phyloP scores from a whole-genome alignment of 2,329 filamentous ascomycete genomes.

The Calycina marina region DNA sequence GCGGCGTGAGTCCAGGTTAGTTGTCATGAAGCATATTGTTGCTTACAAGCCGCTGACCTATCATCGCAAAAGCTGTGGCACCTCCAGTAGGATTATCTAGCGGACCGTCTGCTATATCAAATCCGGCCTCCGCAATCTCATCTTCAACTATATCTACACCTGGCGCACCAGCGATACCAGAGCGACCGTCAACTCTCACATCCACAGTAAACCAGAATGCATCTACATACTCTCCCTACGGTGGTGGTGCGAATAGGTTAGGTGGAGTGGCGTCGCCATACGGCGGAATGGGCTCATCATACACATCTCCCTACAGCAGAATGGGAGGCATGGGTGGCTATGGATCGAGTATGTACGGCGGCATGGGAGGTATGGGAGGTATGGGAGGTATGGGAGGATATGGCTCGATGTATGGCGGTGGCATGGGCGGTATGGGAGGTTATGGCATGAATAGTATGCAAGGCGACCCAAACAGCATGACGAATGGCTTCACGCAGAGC shows the following conservation, averaged over 20 bases:
- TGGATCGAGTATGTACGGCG: constrained; percentile 23
- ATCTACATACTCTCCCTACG: constrained; percentile 59
- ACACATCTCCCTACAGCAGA: constrained; percentile 37
- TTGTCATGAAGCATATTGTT: constrained; percentile 9
- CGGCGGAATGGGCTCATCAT: constrained; percentile 25
- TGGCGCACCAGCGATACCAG: constrained; percentile 55
- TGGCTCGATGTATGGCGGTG: constrained; percentile 19
- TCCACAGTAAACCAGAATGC: constrained; percentile 79
- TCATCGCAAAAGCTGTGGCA: constrained; percentile 21
- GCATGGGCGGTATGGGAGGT: constrained; percentile 26
- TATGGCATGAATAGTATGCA: constrained; percentile 46
- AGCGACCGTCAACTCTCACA: constrained; percentile 64
- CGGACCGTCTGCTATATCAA: constrained; percentile 29
- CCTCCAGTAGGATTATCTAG: constrained; percentile 24
- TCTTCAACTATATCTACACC: constrained; percentile 23
- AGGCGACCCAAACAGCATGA: constrained; percentile 85
- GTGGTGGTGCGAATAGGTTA: constrained; percentile 39
- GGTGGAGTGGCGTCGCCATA: constrained; percentile 29
- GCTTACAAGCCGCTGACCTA: constrained; percentile 4
- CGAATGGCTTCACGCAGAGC: constrained; percentile 87
- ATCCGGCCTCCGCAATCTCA: constrained; percentile 27
- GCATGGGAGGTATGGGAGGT: constrained; percentile 25
- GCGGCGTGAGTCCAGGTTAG: constrained; percentile 18
- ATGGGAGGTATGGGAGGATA: too few species aligned
- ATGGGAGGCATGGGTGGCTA: constrained; percentile 23